A percentile compares a stretch with the other conserved stretches of the same genome.
phyloP scores from a whole-genome alignment of 2,329 filamentous ascomycete genomes.

The Corynespora cassiicola region DNA sequence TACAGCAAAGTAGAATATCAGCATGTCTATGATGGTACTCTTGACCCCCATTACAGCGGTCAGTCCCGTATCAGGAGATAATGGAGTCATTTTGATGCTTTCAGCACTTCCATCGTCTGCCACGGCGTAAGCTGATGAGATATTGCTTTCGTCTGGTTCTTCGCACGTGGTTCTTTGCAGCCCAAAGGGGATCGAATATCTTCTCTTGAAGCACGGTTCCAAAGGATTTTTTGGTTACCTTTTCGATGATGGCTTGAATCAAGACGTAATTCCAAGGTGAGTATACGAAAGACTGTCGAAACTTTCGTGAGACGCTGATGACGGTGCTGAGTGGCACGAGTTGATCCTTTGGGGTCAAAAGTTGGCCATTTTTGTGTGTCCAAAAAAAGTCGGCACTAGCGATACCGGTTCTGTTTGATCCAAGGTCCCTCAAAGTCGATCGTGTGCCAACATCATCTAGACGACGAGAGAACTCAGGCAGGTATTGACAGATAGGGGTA shows the following conservation, averaged over 20 bases:
- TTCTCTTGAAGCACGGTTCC: constrained; percentile 6
- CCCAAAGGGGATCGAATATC: constrained; percentile 12
- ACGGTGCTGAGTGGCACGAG: neutral
- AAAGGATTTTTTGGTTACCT: constrained; percentile 7
- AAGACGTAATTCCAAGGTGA: constrained; percentile 16
- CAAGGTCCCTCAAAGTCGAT: constrained; percentile 12
- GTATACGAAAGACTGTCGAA: constrained; percentile 12
- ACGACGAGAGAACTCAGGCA: constrained; percentile 7
- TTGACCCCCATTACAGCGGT: constrained; percentile 10
- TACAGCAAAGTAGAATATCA: constrained; percentile 10
- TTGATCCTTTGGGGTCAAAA: constrained; percentile 5
- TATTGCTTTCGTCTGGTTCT: constrained; percentile 4
- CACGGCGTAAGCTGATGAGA: constrained; percentile 8
- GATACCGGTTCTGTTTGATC: constrained; percentile 9
- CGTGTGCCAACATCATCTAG: constrained; percentile 7
- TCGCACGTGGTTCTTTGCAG: constrained; percentile 13
- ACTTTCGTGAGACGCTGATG: constrained; percentile 7
- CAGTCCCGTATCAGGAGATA: constrained; percentile 5
- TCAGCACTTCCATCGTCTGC: constrained; percentile 7
- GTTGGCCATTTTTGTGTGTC: constrained; percentile 10
- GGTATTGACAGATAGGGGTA: constrained; percentile 10
- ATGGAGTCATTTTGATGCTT: constrained; percentile 3
- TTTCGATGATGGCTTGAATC: constrained; percentile 8
- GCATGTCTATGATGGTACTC: constrained; percentile 6
- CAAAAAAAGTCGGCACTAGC: constrained; percentile 2